Percentiles rank a stretch among this genome's conserved stretches.
phyloP scores from a whole-genome alignment of 495 filamentous ascomycete genomes.

The Penicillium robsamsonii region DNA sequence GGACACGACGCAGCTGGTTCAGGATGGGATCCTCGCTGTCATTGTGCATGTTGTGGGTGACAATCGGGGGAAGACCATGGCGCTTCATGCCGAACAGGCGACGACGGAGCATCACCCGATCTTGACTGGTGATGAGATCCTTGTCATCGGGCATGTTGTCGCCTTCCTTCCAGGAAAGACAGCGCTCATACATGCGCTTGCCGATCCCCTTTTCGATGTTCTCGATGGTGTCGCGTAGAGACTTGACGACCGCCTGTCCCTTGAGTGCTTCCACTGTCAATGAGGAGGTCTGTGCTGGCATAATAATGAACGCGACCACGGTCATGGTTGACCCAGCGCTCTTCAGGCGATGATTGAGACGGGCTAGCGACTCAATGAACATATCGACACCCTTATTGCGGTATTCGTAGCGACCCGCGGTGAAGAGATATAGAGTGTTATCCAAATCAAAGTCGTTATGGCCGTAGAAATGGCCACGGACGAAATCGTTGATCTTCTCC shows the following conservation, averaged over 20 bases:
- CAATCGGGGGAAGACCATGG: constrained; percentile 83
- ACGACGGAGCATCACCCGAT: constrained; percentile 88
- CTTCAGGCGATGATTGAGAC: constrained; percentile 92
- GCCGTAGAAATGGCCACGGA: constrained; percentile 96
- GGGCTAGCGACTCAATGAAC: constrained; percentile 95
- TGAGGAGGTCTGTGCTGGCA: constrained; percentile 97
- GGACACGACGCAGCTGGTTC: constrained; percentile 92
- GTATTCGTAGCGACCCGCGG: constrained; percentile 94
- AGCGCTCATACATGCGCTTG: constrained; percentile 89
- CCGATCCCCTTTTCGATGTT: constrained; percentile 88
- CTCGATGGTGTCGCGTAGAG: constrained; percentile 84
- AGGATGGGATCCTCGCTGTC: constrained; percentile 91
- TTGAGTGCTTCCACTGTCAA: constrained; percentile 94
- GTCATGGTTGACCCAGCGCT: constrained; percentile 81
- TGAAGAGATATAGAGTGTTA: constrained; percentile 98
- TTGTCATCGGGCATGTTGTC: constrained; percentile 91
- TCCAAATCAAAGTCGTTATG: constrained; percentile 96
- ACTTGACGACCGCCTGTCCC: constrained; percentile 96
- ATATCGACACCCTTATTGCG: constrained; percentile 98
- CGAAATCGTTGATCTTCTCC: constrained; percentile 97
- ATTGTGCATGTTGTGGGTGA: constrained; percentile 99
- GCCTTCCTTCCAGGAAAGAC: constrained; percentile 90
- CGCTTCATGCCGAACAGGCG: constrained; percentile 96
- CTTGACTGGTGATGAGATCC: constrained; percentile 85
- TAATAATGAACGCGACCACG: constrained; percentile 98